Evolutionary conservation across 2,329 filamentous ascomycete species (phyloP), one percentile per base, ranked within the genome.

Genomic region (Alternaria novae-zelandiae): DNA sequence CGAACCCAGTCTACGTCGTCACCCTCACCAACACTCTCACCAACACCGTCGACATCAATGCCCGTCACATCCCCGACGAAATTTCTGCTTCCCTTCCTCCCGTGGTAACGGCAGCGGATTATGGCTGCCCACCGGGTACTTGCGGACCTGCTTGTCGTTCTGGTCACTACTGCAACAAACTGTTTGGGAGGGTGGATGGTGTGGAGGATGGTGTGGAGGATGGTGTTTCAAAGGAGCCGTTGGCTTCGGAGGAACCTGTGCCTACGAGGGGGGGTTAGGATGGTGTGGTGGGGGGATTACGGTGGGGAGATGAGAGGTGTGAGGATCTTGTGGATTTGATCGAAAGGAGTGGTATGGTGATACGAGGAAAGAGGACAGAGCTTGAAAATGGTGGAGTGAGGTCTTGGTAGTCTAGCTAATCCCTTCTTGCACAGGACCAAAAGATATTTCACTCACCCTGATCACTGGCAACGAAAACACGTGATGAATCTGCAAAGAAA

Each of bases 41-140:
- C n/a, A n/a, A n/a, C n/a, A n/a, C n/a, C n/a, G n/a, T n/a, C n/a
- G n/a, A n/a, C n/a, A n/a, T n/a, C n/a, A n/a, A n/a, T n/a, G n/a
- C n/a, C n/a, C 17, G 17, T 4, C 20, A 1, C 6, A 0, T 13
- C 0, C 17, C 43, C 1, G 17, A 45, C 11, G 5, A 45, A 1
- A 15, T 17, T 15, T 21, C 43, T 15, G 17, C 11, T 21, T 21
- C 43, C 10, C 1, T 17, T n/a, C n/a, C n/a, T n/a, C n/a, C n/a
- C n/a, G n/a, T n/a, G n/a, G n/a, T n/a, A n/a, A n/a, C 20, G 20
- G 32, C 28, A 4, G 30, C 26, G 1, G 11, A 23, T 15, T 51
- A 15, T 2, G 12, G 28, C 0, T 51, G 49, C 15, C 49, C 49
- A 1, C 3, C 12, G 5, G 49, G 49, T 23, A n/a, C 4, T 10